A percentile compares a stretch with the other conserved stretches of the same genome.
Conservation (phyloP, 306 rosid species). For the Glycine tomentella region DNA sequence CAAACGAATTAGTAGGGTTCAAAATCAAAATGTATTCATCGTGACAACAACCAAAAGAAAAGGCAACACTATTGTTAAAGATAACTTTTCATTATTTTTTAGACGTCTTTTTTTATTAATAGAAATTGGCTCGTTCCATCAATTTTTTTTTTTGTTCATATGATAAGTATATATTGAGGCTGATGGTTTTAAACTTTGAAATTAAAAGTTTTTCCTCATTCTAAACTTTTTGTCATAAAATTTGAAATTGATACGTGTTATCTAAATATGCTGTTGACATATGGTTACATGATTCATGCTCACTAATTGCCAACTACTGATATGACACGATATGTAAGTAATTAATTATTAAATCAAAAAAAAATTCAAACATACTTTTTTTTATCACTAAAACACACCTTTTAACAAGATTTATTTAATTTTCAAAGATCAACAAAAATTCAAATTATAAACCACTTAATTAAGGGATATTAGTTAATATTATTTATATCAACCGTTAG, state of each 20-base stretch:
- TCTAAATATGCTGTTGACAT: slow-evolving; percentile 27
- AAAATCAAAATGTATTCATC: background rate
- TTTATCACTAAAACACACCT: no score
- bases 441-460: no score
- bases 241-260: background rate
- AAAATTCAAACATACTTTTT: no score
- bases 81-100: background rate
- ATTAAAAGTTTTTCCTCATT: background rate
- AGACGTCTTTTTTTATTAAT: background rate
- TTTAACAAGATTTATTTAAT: no score
- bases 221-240: background rate
- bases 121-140: background rate
- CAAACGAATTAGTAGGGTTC: background rate
- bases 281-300: slow-evolving; percentile 26
- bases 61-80: background rate
- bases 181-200: background rate
- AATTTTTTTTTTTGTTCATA: background rate
- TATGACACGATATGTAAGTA: no score
- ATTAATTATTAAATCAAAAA: no score
- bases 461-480: no score
- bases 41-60: background rate
- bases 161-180: background rate
- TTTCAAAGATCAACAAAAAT: no score
- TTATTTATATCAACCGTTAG: no score
- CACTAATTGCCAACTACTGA: background rate